Evolutionary conservation across 345 rosid genomes (phyloP).

Genomic region (Eucalyptus coolabah): DNA sequence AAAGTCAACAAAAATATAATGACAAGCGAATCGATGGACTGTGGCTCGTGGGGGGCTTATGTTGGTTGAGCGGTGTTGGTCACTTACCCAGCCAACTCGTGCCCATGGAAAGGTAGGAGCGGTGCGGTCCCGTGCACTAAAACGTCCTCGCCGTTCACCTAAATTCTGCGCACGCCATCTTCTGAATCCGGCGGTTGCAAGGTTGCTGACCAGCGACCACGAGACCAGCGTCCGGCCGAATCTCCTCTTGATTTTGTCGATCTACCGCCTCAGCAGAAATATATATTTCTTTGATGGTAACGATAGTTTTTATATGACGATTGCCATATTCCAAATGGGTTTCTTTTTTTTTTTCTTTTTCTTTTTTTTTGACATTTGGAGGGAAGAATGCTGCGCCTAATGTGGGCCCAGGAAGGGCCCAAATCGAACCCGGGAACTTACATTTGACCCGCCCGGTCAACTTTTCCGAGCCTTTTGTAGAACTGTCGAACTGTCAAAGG

Average conservation of each 20-base stretch:
- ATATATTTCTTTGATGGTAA: not conserved
- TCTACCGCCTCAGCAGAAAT: not conserved
- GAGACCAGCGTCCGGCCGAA: not conserved
- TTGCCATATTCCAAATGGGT: not conserved
- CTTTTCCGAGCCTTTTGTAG: not conserved
- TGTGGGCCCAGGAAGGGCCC: not conserved
- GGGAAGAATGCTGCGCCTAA: not conserved
- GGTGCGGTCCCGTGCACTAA: not conserved
- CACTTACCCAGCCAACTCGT: not conserved
- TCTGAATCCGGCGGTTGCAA: not conserved
- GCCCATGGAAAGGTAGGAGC: not conserved
- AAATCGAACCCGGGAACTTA: not conserved
- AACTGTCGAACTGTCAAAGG: not conserved
- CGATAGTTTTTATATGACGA: not conserved
- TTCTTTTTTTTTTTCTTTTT: no score
- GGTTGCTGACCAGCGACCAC: not conserved
- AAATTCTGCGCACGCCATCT: not conserved
- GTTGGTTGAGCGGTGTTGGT: not conserved
- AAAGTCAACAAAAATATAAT: accelerated
- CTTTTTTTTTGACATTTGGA: not conserved
- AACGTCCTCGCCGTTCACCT: not conserved
- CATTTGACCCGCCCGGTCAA: not conserved
- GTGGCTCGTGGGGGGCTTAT: not conserved
- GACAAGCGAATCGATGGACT: not conserved
- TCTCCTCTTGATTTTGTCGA: not conserved